Evolutionary conservation across 2,329 filamentous ascomycete genomes (phyloP), one percentile per base, ranked within the genome.

Genomic region (Colletotrichum lentis): DNA sequence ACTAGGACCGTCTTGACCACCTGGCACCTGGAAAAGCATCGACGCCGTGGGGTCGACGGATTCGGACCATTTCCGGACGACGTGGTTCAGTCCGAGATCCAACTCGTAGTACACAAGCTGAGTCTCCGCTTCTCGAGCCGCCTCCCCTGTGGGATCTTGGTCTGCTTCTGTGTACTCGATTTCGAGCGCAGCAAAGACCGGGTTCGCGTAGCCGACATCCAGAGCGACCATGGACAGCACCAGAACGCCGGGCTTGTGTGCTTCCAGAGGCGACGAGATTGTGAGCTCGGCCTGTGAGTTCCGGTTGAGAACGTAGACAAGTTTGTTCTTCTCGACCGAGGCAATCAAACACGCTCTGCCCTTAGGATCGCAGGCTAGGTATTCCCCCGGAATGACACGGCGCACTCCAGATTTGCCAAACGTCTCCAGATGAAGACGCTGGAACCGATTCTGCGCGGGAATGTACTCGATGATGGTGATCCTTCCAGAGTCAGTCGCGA

Each of bases 271-370:
- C 16, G 96, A 99, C 5, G 96, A 99, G 58, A 99, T 99, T 47
- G 94, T 96, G 74, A 99, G 88, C 78, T 97, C 93, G 20, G 94
- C 94, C 80, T 98, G 93, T 3, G 94, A 88, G 80, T 97, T 97
- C 72, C 96, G 91, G 80, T 98, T 98, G 73, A 99, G 85, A 75
- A 99, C 95, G 80, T 99, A 99, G 73, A 99, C 96, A 64, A 99
- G 91, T 83, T 99, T 99, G 83, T 98, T 99, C 86, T 99, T 99
- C 82, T 99, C 96, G 63, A 95, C 86, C 5, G 94, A 95, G 11
- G 96, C 94, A 70, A 98, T 92, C 77, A 99, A 86, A 76, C 95
- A 97, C 63, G 96, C 96, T 82, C 96, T 89, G 64, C 96, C 96
- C 80, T 97, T 97, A 35, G 96, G 96, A 76, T 99, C 96, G 60